Evolutionary conservation across 1,284 basidiomycete species (phyloP), one percentile per base, ranked within the genome.

Genomic region (Marasmius fiardii): DNA sequence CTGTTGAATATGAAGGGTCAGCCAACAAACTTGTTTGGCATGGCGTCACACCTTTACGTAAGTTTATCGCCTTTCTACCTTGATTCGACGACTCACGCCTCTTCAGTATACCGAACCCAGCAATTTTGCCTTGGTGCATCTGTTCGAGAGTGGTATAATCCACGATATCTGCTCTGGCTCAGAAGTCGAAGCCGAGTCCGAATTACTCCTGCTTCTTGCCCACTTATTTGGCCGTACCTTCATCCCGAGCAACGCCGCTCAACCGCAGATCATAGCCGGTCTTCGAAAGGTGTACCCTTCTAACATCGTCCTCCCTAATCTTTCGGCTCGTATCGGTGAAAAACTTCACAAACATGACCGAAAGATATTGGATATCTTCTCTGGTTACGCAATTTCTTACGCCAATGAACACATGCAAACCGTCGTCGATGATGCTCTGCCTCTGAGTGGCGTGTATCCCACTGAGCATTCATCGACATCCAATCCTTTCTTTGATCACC

Each of bases 81-180:
- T 6, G 28, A 10, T 10, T 31, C 28, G 28, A 4, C 28, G 28
- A 31, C n/a, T 45, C 21, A 43, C 11, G 28, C 31, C 20, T 41
- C 52, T 33, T 53, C 51, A 69, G 71, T 83, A 85, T 61, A 79
- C 80, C 1, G 86, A 89, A 64, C 86, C 86, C 0, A 81, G 78
- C 67, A 89, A 88, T 64, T 74, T 90, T 44, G 86, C 86, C 0
- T 68, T 88, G 2, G 78, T 85, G 6, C 67, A 76, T 1, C 72
- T 89, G 2, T 68, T 88, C 33, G 80, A 79, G 21, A 71, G 71
- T 1, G 86, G 86, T 3, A 74, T 81, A 44, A 58, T 89, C 11
- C 86, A 88, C 63, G 61, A 70, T 0, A 76, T 89, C 24, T 83
- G 83, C 63, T 63, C 62, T 5, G 73, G 79, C 35, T 37, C 61